phyloP scores from a whole-genome alignment of 495 filamentous ascomycete genomes.

The Jackrogersella minutella region DNA sequence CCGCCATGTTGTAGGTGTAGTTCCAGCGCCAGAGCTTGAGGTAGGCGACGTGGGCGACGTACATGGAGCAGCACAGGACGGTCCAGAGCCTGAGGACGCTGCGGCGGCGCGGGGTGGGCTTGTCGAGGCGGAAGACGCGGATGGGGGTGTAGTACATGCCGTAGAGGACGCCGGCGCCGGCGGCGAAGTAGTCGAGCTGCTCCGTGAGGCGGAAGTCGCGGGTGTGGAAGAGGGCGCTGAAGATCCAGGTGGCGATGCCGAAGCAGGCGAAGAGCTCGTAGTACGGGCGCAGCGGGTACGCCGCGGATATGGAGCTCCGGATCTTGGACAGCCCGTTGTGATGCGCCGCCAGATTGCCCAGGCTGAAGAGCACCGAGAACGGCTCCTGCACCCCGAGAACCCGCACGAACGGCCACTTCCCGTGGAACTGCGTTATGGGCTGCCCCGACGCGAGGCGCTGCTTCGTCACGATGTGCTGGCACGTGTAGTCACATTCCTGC shows the following conservation, averaged over 20 bases:
- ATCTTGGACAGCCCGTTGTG: slow-evolving; percentile 76
- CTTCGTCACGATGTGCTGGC: slow-evolving; percentile 92
- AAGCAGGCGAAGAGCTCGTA: slow-evolving; percentile 84
- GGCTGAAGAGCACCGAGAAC: slow-evolving; percentile 89
- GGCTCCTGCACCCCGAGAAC: slow-evolving; percentile 94
- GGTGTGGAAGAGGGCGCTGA: slow-evolving; percentile 89
- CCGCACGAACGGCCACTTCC: slow-evolving; percentile 98
- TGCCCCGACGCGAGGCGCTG: slow-evolving; percentile 69
- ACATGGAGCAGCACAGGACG: slow-evolving; percentile 71
- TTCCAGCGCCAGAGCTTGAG: slow-evolving; percentile 88
- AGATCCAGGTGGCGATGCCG: slow-evolving; percentile 83
- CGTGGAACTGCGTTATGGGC: slow-evolving; percentile 90
- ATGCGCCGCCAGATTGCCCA: slow-evolving; percentile 90
- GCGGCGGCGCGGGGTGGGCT: slow-evolving; percentile 61
- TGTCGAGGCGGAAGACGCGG: slow-evolving; percentile 82
- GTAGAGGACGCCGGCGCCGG: slow-evolving; percentile 89
- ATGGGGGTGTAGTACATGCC: slow-evolving; percentile 86
- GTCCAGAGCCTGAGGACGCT: slow-evolving; percentile 78
- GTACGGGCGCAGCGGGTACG: slow-evolving; percentile 79
- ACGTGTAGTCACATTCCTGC: slow-evolving; percentile 95
- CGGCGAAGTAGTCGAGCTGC: slow-evolving; percentile 94
- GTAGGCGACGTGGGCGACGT: slow-evolving; percentile 81
- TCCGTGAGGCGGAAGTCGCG: slow-evolving; percentile 87
- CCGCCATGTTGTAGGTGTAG: slow-evolving; percentile 97
- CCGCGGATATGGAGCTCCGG: slow-evolving; percentile 69